A percentile compares a stretch with the other conserved stretches of the same genome.
Evolutionary conservation across 2,329 filamentous ascomycete species (phyloP).

Genomic region (Cladosporium sphaerospermum): DNA sequence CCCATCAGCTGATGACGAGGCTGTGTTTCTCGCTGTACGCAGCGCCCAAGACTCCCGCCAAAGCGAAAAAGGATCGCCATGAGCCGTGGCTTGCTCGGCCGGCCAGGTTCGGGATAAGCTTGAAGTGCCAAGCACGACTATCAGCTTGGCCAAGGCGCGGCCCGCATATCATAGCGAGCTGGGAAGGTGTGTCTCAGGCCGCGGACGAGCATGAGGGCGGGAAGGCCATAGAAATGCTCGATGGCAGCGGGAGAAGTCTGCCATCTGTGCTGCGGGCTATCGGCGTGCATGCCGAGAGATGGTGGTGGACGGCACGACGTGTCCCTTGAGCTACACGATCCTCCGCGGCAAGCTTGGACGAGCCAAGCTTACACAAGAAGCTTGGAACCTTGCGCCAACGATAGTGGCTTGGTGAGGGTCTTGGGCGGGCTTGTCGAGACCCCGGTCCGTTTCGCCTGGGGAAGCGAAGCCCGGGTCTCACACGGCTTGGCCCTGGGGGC

Average conservation of each 20-base stretch:
- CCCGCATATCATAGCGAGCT: no score
- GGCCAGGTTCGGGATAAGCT: conserved; percentile 12
- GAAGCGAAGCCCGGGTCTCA: conserved; percentile 4
- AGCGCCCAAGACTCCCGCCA: not conserved
- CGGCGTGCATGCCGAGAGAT: no score
- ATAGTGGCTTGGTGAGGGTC: conserved; percentile 7
- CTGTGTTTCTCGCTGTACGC: not conserved
- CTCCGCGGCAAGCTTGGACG: conserved; percentile 9
- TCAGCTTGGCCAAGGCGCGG: not conserved
- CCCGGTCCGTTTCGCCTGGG: conserved; percentile 12
- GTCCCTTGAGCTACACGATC: not conserved
- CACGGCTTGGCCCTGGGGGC: no score
- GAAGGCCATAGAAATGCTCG: no score
- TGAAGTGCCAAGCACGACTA: conserved; percentile 8
- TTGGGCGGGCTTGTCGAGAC: conserved; percentile 10
- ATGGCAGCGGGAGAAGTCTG: no score
- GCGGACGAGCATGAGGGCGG: no score
- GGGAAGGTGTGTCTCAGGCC: no score
- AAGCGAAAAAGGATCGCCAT: conserved; percentile 4
- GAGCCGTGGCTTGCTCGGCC: conserved; percentile 7
- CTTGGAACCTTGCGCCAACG: not conserved
- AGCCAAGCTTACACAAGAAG: conserved; percentile 11
- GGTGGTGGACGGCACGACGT: no score
- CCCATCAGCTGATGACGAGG: conserved; percentile 4
- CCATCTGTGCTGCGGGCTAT: no score